These are phyloP conservation scores for Ballota nigra DNA, from an alignment of 257 asterid species.

Conservation along the genomic window DNA sequence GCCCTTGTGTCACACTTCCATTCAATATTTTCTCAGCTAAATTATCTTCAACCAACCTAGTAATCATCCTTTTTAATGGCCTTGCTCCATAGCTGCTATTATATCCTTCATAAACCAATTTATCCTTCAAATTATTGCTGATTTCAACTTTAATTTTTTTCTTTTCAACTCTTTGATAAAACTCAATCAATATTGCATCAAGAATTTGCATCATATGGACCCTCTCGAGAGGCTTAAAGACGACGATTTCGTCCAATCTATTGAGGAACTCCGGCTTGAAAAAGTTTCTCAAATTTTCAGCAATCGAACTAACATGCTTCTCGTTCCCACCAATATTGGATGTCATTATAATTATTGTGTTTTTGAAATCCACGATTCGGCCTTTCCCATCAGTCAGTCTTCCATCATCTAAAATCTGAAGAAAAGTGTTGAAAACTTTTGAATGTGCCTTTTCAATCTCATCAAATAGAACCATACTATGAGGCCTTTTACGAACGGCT, in stretches of 20 bases:
- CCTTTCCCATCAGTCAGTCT: constrained; percentile 60
- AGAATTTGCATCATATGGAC: constrained; percentile 48
- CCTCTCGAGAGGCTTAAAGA: constrained; percentile 48
- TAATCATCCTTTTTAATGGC: constrained; percentile 55
- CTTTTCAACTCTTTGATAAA: constrained; percentile 34
- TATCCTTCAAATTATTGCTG: constrained; percentile 41
- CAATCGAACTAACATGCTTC: constrained; percentile 37
- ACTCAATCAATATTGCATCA: constrained; percentile 51
- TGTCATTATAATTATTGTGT: constrained; percentile 60
- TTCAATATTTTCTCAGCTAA: constrained; percentile 54
- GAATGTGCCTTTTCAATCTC: constrained; percentile 71
- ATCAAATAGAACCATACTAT: constrained; percentile 58
- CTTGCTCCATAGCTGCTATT: constrained; percentile 60
- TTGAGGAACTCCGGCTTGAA: constrained; percentile 66
- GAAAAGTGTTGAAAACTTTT: constrained; percentile 54
- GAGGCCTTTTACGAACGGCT: constrained; percentile 56
- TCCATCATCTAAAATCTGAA: constrained; percentile 67
- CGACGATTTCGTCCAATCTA: constrained; percentile 58
- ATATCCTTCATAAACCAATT: constrained; percentile 51
- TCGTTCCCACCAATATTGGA: constrained; percentile 54
- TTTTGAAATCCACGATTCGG: constrained; percentile 54
- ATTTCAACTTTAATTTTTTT: constrained; percentile 45
- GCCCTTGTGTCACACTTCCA: constrained; percentile 42
- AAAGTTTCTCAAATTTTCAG: constrained; percentile 36
- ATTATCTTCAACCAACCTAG: constrained; percentile 59